Percentiles rank a stretch among this genome's conserved stretches.
Conservation (phyloP, 2,329 filamentous ascomycete species). For the Xylaria sp. region DNA sequence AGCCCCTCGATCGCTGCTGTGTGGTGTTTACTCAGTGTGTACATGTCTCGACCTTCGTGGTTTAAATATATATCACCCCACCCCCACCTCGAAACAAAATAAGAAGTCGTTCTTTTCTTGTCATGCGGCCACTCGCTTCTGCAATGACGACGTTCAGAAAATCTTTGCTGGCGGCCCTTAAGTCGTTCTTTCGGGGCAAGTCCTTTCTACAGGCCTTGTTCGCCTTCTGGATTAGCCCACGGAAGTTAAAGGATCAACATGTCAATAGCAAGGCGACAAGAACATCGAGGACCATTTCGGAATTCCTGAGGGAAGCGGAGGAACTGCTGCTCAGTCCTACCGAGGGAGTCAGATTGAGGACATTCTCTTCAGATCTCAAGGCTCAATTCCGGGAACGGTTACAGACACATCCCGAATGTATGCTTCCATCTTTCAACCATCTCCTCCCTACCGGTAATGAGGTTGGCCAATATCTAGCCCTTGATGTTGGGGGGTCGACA, state of each 20-base stretch:
- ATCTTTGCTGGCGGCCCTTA: constrained; percentile 60
- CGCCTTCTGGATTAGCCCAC: constrained; percentile 57
- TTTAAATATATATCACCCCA: constrained; percentile 32
- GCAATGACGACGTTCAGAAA: constrained; percentile 63
- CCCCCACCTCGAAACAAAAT: constrained; percentile 23
- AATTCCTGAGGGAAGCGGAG: constrained; percentile 64
- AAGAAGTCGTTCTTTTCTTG: constrained; percentile 34
- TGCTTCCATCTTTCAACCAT: constrained; percentile 71
- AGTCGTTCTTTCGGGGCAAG: constrained; percentile 63
- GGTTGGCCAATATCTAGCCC: constrained; percentile 62
- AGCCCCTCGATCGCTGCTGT: constrained; percentile 24
- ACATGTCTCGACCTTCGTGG: constrained; percentile 35
- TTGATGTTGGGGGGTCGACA: constrained; percentile 74
- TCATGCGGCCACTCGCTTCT: constrained; percentile 59
- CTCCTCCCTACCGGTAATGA: constrained; percentile 66
- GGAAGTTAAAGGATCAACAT: constrained; percentile 42
- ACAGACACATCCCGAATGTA: constrained; percentile 59
- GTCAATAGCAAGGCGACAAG: constrained; percentile 26
- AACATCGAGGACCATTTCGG: constrained; percentile 45
- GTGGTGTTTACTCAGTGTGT: constrained; percentile 18
- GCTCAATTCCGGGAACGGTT: constrained; percentile 61
- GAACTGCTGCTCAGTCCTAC: constrained; percentile 55
- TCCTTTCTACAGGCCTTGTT: constrained; percentile 63
- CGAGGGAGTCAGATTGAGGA: constrained; percentile 50
- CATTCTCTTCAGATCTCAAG: constrained; percentile 57